Percentiles rank a stretch among this genome's conserved stretches.
phyloP scores from a whole-genome alignment of 192 early-diverging fungal genomes.

The Umbelopsis sp. region DNA sequence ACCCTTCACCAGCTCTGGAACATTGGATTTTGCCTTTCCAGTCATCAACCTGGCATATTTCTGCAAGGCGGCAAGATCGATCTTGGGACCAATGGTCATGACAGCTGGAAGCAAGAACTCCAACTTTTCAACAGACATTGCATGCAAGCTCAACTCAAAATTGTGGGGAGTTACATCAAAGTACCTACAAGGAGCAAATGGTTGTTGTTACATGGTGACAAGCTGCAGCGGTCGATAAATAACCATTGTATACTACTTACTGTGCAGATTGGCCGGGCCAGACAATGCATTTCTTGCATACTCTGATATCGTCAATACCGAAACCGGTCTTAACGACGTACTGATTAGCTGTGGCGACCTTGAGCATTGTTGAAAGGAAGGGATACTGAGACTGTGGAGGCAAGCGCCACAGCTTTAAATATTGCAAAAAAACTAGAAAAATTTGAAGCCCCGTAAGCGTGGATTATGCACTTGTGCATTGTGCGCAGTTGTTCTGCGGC shows the following conservation, averaged over 20 bases:
- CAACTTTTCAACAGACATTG: constrained; percentile 52
- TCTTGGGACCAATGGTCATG: constrained; percentile 51
- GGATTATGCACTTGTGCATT: too few relatives aligned
- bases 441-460: neutral
- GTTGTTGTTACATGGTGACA: too few relatives aligned
- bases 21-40: constrained; percentile 18
- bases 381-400: neutral
- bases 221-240: too few relatives aligned
- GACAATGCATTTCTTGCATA: constrained; percentile 41
- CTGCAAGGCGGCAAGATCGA: constrained; percentile 9
- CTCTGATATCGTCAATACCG: constrained; percentile 37
- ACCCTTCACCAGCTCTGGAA: constrained; percentile 48
- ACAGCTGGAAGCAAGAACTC: constrained; percentile 53
- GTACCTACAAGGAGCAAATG: neutral
- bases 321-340: constrained; percentile 48
- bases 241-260: neutral
- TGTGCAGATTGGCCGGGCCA: constrained; percentile 37
- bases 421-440: too few relatives aligned
- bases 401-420: too few relatives aligned
- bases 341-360: constrained; percentile 34
- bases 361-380: neutral
- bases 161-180: constrained; percentile 47
- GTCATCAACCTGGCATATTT: constrained; percentile 33
- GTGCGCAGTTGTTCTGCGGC: too few relatives aligned
- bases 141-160: constrained; percentile 46